phyloP scores from a whole-genome alignment of 768 basidiomycete genomes.

The Grammothele lineata region DNA sequence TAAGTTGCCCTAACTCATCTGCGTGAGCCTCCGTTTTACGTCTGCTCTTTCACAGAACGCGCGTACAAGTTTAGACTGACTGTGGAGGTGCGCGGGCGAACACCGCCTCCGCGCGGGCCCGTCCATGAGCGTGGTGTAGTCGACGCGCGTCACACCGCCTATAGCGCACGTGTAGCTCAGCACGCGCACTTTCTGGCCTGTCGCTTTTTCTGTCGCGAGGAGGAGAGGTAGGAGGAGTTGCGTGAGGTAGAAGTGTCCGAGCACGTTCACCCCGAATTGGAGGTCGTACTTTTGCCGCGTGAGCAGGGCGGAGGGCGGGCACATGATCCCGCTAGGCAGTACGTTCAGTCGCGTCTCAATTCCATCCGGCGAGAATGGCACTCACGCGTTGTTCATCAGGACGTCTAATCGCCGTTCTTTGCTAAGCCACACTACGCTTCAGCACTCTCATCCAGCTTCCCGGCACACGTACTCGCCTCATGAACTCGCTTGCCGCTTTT shows the following conservation, averaged over 20 bases:
- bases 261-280: constrained; percentile 36
- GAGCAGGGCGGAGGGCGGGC: constrained; percentile 1
- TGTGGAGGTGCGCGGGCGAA: constrained; percentile 13
- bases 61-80: constrained; percentile 43
- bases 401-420: constrained; percentile 40
- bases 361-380: too few species aligned
- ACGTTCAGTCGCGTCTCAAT: too few species aligned
- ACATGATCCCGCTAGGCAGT: constrained; percentile 27
- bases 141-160: constrained; percentile 27
- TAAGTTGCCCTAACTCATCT: neutral
- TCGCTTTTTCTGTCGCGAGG: constrained; percentile 33
- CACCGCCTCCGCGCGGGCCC: constrained; percentile 17
- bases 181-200: constrained; percentile 40
- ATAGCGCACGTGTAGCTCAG: constrained; percentile 40
- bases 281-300: constrained; percentile 35
- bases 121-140: constrained; percentile 36
- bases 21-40: too few species aligned
- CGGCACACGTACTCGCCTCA: too few species aligned
- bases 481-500: constrained; percentile 1
- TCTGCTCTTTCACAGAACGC: too few species aligned
- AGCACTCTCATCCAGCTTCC: too few species aligned
- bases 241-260: constrained; percentile 53
- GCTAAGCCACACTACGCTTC: too few species aligned
- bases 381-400: constrained; percentile 47
- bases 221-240: constrained; percentile 45